Evolutionary conservation across 192 early-diverging fungal species (phyloP), one percentile per base, ranked within the genome.

Genomic region (Pilaira anomala): DNA sequence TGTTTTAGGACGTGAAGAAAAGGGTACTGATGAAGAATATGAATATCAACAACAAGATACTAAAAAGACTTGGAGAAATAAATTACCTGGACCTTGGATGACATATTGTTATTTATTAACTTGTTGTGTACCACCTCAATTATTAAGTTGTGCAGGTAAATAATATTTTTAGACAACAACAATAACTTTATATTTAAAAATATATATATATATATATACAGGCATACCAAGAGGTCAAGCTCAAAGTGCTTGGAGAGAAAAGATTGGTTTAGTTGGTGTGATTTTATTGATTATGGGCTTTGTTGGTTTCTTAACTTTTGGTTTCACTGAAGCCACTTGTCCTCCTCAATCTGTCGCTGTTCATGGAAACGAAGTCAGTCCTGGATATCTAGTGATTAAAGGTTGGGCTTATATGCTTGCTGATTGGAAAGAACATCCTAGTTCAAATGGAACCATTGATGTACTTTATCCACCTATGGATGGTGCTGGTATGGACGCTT

Each of bases 241-340:
- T 68, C 90, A 90, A 58, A 70, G 72, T 62, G 95, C 95, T 25
- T 97, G 90, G 88, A 84, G 93, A 68, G 95, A 97, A 76, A 97
- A 97, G 74, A 87, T 97, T 61, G 92, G 89, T 0, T 75, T 97
- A 9, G 88, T 93, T 41, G 86, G 83, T 29, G 78, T 95, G 57
- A 93, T 94, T 63, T 21, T 88, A 7, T 1, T 91, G 0, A 74
- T 93, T 52, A 91, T 92, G 83, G 64, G 56, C 4, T 66, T 69
- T 25, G 83, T 94, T 39, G 93, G 90, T 22, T 95, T 95, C 72
- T 66, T 95, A 56, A 94, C 91, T 12, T 94, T 97, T 71, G 92
- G 90, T 29, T 79, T 91, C 65, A 82, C 85, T 51, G 77, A 83
- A 64, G 83, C 83, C 33, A 69, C 88, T 28, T 91, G 83, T 54